Base-by-base conservation (phyloP, 78 protist species). In the slime mould (Dictyostelium discoideum) region DNA sequence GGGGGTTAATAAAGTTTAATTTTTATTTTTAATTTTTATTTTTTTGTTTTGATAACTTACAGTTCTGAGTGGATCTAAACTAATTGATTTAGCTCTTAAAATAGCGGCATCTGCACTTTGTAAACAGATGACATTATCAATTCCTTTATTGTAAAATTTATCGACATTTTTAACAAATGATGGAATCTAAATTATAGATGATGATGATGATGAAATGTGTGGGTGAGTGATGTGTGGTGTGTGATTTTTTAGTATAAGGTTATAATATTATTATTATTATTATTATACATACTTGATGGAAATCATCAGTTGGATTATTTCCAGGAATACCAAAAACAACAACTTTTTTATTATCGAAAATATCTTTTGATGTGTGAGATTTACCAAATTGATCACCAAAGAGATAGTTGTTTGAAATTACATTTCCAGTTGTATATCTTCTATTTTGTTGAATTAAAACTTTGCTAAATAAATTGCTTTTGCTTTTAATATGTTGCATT, bases 141-240 rank as follows among this genome's bases (percentile, higher is more conserved):
- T 85, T 39, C 93, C 93, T 57, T 87, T 87, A 8, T 69, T 24
- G 18, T 78, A 87, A 14, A 87, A 39, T 67, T 76, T 87, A 48
- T 87, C 86, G 4, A 42, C 48, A 40, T 87, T 87, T 67, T 87
- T 87, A 20, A 79, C 85, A 42, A 42, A 87, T 76, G 93, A 87
- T 79, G 93, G 93, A 57, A 85, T 72, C 92, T 85, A 29, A 37
- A 14, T 9, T 69, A 16, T 1, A 20, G 18, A 16, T 54, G 60
- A 50, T 44, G 60, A 50, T 8, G 18, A 16, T 54, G 60, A 50
- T 44, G 60, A 50, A 14, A 50, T 11, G 60, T 32, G 16, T 50
- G n/a, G n/a, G 60, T 50, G 13, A 50, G 60, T 54, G 65, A 14
- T 13, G 65, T 54, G 65, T 54, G 65, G 16, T 3, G 16, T 48